phyloP scores from a whole-genome alignment of 2,329 filamentous ascomycete genomes.

The Emergomyces pasteurianus region DNA sequence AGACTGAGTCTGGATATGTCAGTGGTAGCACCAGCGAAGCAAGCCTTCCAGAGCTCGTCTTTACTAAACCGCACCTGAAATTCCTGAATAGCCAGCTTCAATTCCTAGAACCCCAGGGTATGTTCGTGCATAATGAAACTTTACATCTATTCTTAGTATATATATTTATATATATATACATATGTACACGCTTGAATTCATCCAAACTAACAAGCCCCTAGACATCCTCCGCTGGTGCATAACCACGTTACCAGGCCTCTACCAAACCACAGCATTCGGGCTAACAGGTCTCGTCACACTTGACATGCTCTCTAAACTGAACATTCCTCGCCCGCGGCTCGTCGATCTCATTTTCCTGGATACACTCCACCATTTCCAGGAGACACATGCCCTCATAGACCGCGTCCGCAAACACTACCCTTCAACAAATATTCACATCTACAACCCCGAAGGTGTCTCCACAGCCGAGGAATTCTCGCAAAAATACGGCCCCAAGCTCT shows the following conservation, averaged over 20 bases:
- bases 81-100: constrained; percentile 86
- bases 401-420: constrained; percentile 66
- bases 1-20: constrained; percentile 73
- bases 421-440: constrained; percentile 70
- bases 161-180: not conserved
- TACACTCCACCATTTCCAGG: constrained; percentile 69
- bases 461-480: constrained; percentile 66
- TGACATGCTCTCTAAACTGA: constrained; percentile 50
- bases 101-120: constrained; percentile 67
- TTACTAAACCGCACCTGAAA: constrained; percentile 77
- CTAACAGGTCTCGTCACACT: constrained; percentile 69
- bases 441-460: constrained; percentile 68
- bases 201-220: constrained; percentile 14
- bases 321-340: constrained; percentile 37
- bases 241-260: constrained; percentile 78
- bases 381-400: constrained; percentile 63
- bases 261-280: constrained; percentile 74
- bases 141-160: not conserved
- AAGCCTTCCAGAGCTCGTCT: constrained; percentile 62
- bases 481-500: constrained; percentile 70
- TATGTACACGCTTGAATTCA: not conserved
- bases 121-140: constrained; percentile 14
- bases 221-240: constrained; percentile 90
- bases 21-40: constrained; percentile 52
- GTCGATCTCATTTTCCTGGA: constrained; percentile 60